Evolutionary conservation across 352 stramenopile genomes (phyloP).

Genomic region (Globisporangium spiculum): DNA sequence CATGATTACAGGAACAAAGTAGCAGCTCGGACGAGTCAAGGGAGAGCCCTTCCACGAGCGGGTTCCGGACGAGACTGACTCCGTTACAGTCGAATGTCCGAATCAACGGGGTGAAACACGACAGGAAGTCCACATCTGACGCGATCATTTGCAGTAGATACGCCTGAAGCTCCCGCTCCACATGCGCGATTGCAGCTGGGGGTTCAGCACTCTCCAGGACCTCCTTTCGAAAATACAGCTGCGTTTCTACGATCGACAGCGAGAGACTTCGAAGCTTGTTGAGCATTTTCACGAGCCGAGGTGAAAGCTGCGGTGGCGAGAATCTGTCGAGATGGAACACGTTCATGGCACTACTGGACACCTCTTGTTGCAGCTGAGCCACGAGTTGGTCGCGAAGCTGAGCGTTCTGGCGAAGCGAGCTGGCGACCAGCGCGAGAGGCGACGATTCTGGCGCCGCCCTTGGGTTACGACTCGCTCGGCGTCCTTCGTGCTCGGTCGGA

Average conservation of each 20-base stretch:
- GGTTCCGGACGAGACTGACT: constrained; percentile 49
- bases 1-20: constrained; percentile 57
- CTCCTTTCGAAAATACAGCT: constrained; percentile 52
- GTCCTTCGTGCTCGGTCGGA: not conserved
- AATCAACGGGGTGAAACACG: constrained; percentile 29
- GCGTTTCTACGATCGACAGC: constrained; percentile 61
- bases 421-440: constrained; percentile 34
- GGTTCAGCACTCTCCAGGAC: constrained; percentile 3
- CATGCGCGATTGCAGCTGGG: constrained; percentile 17
- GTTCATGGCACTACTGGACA: constrained; percentile 17
- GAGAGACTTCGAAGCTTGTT: constrained; percentile 61
- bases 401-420: constrained; percentile 51
- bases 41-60: constrained; percentile 58
- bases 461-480: not conserved
- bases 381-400: constrained; percentile 42
- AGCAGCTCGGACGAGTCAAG: constrained; percentile 69
- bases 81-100: constrained; percentile 45
- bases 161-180: constrained; percentile 43
- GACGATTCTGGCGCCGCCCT: not conserved
- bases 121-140: constrained; percentile 49
- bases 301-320: constrained; percentile 26
- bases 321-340: constrained; percentile 24
- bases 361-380: constrained; percentile 38
- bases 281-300: constrained; percentile 42
- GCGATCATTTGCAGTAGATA: constrained; percentile 47